Conservation (phyloP, 192 early-diverging fungal genomes). For the Dissophora ornata region DNA sequence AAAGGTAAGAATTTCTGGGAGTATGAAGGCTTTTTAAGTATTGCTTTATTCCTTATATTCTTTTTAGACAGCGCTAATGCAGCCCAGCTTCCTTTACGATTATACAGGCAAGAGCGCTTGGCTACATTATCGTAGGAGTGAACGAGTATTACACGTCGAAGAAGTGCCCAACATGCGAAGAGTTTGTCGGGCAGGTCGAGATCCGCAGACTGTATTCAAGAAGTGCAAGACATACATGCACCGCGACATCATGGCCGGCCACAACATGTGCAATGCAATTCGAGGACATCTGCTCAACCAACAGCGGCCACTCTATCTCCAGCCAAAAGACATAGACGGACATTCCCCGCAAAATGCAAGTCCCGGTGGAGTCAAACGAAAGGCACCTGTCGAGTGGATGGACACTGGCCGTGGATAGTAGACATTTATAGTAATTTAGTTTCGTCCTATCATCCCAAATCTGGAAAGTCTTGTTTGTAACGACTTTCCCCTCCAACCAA, state of each 20-base stretch:
- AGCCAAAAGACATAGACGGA: neutral
- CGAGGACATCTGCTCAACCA: neutral
- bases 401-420: no score
- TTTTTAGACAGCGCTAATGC: no score
- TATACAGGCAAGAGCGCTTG: constrained; percentile 8
- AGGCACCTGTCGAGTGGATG: no score
- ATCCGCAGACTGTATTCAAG: constrained; percentile 25
- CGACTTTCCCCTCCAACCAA: constrained; percentile 20
- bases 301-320: neutral
- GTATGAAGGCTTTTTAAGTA: neutral
- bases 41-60: no score
- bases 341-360: no score
- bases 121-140: constrained; percentile 26
- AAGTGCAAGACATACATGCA: constrained; percentile 26
- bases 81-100: no score
- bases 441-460: constrained; percentile 20
- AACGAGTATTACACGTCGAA: constrained; percentile 41
- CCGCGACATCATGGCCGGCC: constrained; percentile 40
- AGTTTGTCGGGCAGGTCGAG: constrained; percentile 43
- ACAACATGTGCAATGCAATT: neutral
- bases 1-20: no score
- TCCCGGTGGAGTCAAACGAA: no score
- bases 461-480: constrained; percentile 15
- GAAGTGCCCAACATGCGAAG: constrained; percentile 23
- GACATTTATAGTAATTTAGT: no score